Evolutionary conservation across 495 filamentous ascomycete genomes (phyloP).

Genomic region (Astrothelium macrocarpum): DNA sequence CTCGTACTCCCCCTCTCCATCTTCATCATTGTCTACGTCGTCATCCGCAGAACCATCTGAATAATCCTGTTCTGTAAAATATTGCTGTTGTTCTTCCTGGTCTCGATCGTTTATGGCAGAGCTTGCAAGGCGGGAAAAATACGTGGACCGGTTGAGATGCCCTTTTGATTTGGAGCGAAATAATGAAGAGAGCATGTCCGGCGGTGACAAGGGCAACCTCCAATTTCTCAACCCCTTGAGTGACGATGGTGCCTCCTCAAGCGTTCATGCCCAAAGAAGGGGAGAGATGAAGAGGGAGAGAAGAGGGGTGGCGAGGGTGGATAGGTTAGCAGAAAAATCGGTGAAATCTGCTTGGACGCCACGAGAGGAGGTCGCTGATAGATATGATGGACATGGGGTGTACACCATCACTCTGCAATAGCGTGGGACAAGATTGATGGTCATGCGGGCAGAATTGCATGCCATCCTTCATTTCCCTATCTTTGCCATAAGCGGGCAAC

Average conservation of each 20-base stretch:
- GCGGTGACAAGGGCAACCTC: background rate
- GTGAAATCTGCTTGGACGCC: background rate
- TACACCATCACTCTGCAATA: background rate
- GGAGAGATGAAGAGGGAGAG: background rate
- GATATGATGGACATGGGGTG: background rate
- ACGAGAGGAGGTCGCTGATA: background rate
- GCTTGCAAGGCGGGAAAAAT: slow-evolving; percentile 38
- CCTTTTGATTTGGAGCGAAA: slow-evolving; percentile 23
- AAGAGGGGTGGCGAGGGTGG: background rate
- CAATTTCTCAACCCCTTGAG: background rate
- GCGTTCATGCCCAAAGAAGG: background rate
- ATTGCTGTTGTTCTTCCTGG: background rate
- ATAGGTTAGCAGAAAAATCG: background rate
- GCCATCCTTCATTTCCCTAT: slow-evolving; percentile 1
- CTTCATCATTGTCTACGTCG: slow-evolving; percentile 35
- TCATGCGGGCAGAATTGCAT: slow-evolving; percentile 4
- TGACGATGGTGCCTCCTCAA: background rate
- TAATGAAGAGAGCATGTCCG: slow-evolving; percentile 24
- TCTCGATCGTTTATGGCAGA: background rate
- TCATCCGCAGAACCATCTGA: slow-evolving; percentile 22
- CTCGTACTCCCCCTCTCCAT: slow-evolving; percentile 37
- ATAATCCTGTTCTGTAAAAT: slow-evolving; percentile 2
- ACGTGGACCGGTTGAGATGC: slow-evolving; percentile 39
- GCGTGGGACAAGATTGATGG: background rate
- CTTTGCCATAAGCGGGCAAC: background rate